Evolutionary conservation across 148 eudicot species (phyloP).

Genomic region (Chenopodium formosanum): DNA sequence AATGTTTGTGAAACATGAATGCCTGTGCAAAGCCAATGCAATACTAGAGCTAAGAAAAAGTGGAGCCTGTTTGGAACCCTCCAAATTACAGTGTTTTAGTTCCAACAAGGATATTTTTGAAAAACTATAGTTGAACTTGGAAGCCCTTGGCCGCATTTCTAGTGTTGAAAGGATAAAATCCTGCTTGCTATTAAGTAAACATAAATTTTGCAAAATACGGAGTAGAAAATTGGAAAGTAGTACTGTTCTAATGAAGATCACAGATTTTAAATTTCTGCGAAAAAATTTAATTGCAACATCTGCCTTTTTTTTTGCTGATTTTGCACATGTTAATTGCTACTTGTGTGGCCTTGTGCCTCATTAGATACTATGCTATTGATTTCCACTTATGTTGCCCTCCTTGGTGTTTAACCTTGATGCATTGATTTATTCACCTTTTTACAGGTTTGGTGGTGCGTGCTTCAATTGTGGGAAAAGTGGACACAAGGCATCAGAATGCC

Average conservation of each 20-base stretch:
- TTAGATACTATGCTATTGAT: neutral
- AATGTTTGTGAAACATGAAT: no score
- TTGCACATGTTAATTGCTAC: neutral
- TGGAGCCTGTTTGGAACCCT: neutral
- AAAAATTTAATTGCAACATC: neutral
- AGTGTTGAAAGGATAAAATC: neutral
- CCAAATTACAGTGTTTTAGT: no score
- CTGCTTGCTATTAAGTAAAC: neutral
- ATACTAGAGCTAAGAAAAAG: neutral
- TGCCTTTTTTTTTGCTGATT: neutral
- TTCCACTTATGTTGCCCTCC: neutral
- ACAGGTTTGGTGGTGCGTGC: slow-evolving; percentile 94
- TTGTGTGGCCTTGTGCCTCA: neutral
- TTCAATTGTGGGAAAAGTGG: slow-evolving; percentile 88
- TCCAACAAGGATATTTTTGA: neutral
- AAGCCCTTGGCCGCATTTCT: neutral
- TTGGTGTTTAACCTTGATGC: neutral
- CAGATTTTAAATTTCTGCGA: neutral
- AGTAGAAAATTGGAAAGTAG: neutral
- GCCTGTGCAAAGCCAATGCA: neutral
- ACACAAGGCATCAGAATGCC: slow-evolving; percentile 92
- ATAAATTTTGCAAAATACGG: no score
- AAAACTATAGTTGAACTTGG: neutral
- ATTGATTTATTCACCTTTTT: neutral
- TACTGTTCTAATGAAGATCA: neutral